phyloP scores from a whole-genome alignment of 257 asterid genomes.

The Gentiana dahurica region DNA sequence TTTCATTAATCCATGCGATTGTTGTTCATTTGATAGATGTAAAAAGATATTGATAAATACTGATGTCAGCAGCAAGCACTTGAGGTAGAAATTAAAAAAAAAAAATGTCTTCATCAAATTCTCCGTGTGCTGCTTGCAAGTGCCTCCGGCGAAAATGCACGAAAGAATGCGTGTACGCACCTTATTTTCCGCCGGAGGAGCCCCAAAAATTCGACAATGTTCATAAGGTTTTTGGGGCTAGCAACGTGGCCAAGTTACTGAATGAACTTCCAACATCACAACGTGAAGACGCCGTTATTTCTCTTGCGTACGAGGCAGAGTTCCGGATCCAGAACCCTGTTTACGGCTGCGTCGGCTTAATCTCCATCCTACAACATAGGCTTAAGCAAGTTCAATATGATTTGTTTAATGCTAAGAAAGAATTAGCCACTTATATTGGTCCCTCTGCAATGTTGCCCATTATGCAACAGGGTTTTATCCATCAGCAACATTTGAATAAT shows the following conservation, averaged over 20 bases:
- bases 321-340: slow-evolving; percentile 69
- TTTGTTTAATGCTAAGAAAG: slow-evolving; percentile 45
- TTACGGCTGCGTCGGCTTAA: slow-evolving; percentile 87
- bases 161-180: slow-evolving; percentile 84
- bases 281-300: slow-evolving; percentile 74
- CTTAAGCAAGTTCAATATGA: slow-evolving; percentile 52
- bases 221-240: slow-evolving; percentile 83
- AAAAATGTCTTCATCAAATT: slow-evolving; percentile 67
- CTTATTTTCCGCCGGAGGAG: slow-evolving; percentile 83
- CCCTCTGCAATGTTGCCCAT: slow-evolving; percentile 43
- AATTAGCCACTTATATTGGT: slow-evolving; percentile 46
- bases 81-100: background rate
- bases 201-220: slow-evolving; percentile 72
- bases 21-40: too few species aligned
- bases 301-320: slow-evolving; percentile 80
- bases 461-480: slow-evolving; percentile 23
- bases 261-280: slow-evolving; percentile 50
- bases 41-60: too few species aligned
- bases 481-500: slow-evolving; percentile 22
- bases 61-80: too few species aligned
- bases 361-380: slow-evolving; percentile 53
- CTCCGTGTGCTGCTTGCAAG: slow-evolving; percentile 96
- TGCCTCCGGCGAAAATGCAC: slow-evolving; percentile 80
- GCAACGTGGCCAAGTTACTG: slow-evolving; percentile 76
- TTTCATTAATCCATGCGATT: too few species aligned